These are phyloP conservation scores for Pseudoneurospora amorphoporcata DNA, from an alignment of 495 filamentous ascomycete species.

Conservation along the genomic window DNA sequence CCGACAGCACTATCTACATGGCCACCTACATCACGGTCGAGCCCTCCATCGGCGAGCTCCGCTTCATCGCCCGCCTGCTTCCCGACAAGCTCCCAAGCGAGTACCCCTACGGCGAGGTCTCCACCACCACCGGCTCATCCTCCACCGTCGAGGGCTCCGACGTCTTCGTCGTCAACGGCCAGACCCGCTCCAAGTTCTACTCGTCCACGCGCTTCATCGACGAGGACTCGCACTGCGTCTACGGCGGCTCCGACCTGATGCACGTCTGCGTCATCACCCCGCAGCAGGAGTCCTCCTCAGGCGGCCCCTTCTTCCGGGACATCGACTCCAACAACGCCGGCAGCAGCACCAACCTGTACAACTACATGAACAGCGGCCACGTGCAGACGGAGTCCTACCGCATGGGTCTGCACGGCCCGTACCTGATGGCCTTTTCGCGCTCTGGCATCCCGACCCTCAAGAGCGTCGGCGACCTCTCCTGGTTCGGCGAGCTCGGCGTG, in stretches of 20 bases:
- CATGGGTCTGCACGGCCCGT: conserved; percentile 58
- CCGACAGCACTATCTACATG: conserved; percentile 51
- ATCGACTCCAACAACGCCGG: conserved; percentile 56
- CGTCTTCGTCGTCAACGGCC: conserved; percentile 49
- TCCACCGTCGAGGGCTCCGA: conserved; percentile 51
- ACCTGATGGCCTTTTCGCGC: conserved; percentile 50
- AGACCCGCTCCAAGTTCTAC: conserved; percentile 62
- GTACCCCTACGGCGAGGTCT: conserved; percentile 38
- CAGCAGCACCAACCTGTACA: conserved; percentile 48
- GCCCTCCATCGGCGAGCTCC: conserved; percentile 50
- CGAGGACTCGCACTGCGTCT: conserved; percentile 51
- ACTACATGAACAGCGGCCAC: conserved; percentile 59
- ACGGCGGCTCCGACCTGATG: conserved; percentile 31
- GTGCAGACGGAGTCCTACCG: conserved; percentile 53
- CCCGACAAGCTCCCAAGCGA: conserved; percentile 45
- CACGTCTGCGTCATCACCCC: conserved; percentile 44
- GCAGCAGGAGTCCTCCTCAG: conserved; percentile 42
- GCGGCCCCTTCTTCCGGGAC: conserved; percentile 53
- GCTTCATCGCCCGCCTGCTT: conserved; percentile 54
- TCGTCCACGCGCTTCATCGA: conserved; percentile 58
- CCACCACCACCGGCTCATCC: conserved; percentile 40
- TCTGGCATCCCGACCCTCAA: conserved; percentile 42
- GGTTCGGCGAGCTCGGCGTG: conserved; percentile 47
- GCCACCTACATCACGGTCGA: conserved; percentile 53
- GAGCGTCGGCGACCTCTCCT: conserved; percentile 46